A percentile compares a stretch with the other conserved stretches of the same genome.
Evolutionary conservation across 306 rosid genomes (phyloP).

Genomic region (Cyclanthera cordifolia): DNA sequence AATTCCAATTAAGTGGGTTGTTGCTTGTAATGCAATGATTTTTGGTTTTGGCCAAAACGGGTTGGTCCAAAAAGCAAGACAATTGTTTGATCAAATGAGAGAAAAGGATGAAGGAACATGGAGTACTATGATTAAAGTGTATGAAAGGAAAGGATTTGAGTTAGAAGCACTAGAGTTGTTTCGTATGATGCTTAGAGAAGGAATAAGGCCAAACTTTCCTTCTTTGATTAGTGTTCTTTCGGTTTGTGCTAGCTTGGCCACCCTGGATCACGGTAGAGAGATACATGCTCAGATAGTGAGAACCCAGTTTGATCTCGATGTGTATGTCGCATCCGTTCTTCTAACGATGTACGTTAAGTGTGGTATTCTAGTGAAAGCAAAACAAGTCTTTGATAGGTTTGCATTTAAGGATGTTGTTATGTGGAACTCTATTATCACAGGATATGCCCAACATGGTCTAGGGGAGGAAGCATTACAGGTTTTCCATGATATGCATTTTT

Average conservation of each 20-base stretch:
- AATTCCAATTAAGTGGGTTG: conserved; percentile 19
- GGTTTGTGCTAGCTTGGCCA: conserved; percentile 26
- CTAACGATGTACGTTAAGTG: conserved; percentile 30
- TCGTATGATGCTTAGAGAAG: conserved; percentile 27
- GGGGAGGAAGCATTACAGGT: conserved; percentile 26
- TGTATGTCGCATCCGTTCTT: conserved; percentile 22
- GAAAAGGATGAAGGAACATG: conserved; percentile 29
- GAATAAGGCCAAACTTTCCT: conserved; percentile 26
- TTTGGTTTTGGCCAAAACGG: conserved; percentile 23
- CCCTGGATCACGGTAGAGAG: conserved; percentile 25
- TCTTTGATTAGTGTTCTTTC: conserved; percentile 31
- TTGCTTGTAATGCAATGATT: conserved; percentile 27
- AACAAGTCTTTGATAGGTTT: conserved; percentile 26
- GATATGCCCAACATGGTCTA: conserved; percentile 32
- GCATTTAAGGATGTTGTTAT: conserved; percentile 23
- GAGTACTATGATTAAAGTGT: conserved; percentile 31
- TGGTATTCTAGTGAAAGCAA: conserved; percentile 26
- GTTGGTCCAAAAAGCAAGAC: conserved; percentile 19
- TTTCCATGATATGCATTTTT: conserved; percentile 24
- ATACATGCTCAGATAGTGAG: conserved; percentile 26
- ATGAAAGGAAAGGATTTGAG: conserved; percentile 24
- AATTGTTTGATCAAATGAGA: conserved; percentile 17
- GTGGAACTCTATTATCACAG: conserved; percentile 37
- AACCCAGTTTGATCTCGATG: conserved; percentile 22
- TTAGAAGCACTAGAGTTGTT: conserved; percentile 28